phyloP scores from a whole-genome alignment of 2,329 filamentous ascomycete species.

The Aspergillus proliferans region DNA sequence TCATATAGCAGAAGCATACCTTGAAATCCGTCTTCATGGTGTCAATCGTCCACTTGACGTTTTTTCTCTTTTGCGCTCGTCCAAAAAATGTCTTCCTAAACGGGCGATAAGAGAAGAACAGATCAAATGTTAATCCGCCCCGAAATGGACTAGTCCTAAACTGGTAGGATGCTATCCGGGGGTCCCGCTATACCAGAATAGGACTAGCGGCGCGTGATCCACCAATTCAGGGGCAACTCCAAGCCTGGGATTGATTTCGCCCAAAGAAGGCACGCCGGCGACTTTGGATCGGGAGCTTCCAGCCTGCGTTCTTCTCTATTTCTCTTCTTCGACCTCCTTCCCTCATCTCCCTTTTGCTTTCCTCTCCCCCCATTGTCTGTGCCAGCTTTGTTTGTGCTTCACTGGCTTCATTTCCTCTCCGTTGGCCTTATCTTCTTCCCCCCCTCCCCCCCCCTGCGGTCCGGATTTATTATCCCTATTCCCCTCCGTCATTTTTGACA shows the following conservation, averaged over 20 bases:
- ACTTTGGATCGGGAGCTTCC: slow-evolving; percentile 5
- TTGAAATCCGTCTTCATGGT: slow-evolving; percentile 99
- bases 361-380: background rate
- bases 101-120: slow-evolving; percentile 23
- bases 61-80: slow-evolving; percentile 13
- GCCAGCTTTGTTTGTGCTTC: background rate
- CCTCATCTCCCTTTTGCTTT: slow-evolving; percentile 1
- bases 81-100: slow-evolving; percentile 15
- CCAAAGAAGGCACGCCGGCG: slow-evolving; percentile 11
- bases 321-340: slow-evolving; percentile 7
- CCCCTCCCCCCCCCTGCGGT: background rate
- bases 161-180: slow-evolving; percentile 25
- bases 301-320: slow-evolving; percentile 7
- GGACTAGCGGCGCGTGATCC: slow-evolving; percentile 9
- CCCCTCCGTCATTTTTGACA: slow-evolving; percentile 10
- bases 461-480: slow-evolving; percentile 3
- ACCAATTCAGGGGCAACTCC: slow-evolving; percentile 28
- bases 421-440: background rate
- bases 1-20: slow-evolving; percentile 45
- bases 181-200: slow-evolving; percentile 17
- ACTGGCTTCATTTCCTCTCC: background rate
- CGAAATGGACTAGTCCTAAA: slow-evolving; percentile 19
- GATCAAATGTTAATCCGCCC: slow-evolving; percentile 21
- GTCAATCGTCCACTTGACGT: slow-evolving; percentile 3
- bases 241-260: slow-evolving; percentile 3